Percentiles rank a stretch among this genome's conserved stretches.
Evolutionary conservation across 129 eudicot species (phyloP).

Genomic region (Flaveria trinervia): DNA sequence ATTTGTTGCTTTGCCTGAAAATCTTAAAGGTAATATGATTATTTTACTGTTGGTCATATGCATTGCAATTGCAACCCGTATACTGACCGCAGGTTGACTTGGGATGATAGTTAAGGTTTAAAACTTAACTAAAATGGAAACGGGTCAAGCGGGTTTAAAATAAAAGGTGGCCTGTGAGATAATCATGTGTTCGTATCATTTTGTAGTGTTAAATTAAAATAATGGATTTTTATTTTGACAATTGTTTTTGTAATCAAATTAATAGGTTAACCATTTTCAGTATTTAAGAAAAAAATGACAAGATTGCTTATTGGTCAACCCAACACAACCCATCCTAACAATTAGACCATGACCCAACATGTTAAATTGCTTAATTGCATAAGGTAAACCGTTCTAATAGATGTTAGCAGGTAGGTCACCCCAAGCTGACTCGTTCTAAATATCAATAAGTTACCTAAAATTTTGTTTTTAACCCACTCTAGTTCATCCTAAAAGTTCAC

Average conservation of each 20-base stretch:
- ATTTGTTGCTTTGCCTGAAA: slow-evolving; percentile 72
- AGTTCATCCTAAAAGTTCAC: neutral
- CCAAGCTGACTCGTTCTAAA: neutral
- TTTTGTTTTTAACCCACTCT: neutral
- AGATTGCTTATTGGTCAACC: neutral
- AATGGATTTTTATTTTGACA: neutral
- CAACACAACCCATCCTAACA: neutral
- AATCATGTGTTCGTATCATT: neutral
- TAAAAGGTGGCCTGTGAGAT: neutral
- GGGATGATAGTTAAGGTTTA: neutral
- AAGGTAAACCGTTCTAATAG: neutral
- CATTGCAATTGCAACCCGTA: neutral
- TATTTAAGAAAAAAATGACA: neutral
- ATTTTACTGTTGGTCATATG: neutral
- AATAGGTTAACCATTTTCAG: neutral
- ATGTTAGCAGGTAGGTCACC: neutral
- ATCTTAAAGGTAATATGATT: slow-evolving; percentile 58
- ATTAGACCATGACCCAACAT: neutral
- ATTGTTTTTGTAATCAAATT: neutral
- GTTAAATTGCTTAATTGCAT: neutral
- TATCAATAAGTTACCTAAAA: neutral
- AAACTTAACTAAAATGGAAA: neutral
- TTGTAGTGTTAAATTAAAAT: neutral
- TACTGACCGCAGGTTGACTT: neutral
- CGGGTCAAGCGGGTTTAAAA: neutral